A percentile compares a stretch with the other conserved stretches of the same genome.
These are phyloP conservation scores for Penicilliopsis zonata DNA, from an alignment of 495 filamentous ascomycete genomes.

Conservation along the genomic window DNA sequence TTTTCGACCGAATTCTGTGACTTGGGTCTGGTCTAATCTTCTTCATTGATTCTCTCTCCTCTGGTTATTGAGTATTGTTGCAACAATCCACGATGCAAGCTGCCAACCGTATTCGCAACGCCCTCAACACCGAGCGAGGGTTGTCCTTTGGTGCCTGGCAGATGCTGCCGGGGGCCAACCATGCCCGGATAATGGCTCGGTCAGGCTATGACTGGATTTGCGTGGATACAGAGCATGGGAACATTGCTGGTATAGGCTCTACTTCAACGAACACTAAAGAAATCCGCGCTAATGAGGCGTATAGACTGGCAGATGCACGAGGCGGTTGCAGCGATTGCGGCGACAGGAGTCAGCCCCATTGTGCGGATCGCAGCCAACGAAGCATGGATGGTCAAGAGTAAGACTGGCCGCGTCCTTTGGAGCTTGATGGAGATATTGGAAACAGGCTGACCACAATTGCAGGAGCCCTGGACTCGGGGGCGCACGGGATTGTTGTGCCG, in stretches of 20 bases:
- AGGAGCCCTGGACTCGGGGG: constrained; percentile 56
- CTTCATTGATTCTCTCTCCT: background rate
- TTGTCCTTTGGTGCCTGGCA: constrained; percentile 59
- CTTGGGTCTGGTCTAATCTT: too few relatives aligned
- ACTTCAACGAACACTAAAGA: constrained; percentile 6
- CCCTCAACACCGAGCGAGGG: constrained; percentile 40
- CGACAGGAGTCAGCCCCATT: constrained; percentile 52
- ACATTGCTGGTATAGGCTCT: constrained; percentile 49
- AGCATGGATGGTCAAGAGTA: constrained; percentile 60
- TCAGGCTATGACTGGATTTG: constrained; percentile 63
- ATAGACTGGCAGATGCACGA: constrained; percentile 69
- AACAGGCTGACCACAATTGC: background rate
- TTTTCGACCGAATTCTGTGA: too few relatives aligned
- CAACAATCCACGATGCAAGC: constrained; percentile 40
- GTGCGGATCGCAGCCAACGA: constrained; percentile 54
- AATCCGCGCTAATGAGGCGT: constrained; percentile 44
- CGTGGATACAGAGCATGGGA: constrained; percentile 70
- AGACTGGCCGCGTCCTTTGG: constrained; percentile 16
- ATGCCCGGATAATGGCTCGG: constrained; percentile 54
- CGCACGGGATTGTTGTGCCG: constrained; percentile 43
- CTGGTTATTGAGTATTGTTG: too few relatives aligned
- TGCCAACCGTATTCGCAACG: constrained; percentile 50
- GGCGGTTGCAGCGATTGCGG: constrained; percentile 58
- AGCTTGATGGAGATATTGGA: constrained; percentile 56
- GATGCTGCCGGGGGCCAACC: constrained; percentile 63